Evolutionary conservation across 169 alveolate genomes (phyloP).

Genomic region (Nephromyces sp.): DNA sequence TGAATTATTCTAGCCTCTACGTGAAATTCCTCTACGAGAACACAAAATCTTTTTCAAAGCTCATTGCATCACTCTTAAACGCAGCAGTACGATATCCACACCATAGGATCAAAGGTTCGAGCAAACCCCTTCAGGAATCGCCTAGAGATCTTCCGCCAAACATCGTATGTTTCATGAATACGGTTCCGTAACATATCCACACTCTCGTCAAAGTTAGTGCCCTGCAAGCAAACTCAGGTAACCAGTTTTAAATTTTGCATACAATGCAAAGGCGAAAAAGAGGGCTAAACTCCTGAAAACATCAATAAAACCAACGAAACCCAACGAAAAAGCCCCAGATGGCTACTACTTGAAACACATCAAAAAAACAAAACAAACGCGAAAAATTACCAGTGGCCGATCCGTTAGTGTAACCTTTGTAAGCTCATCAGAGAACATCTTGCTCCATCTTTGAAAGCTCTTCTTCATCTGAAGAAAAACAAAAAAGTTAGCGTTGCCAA

Average conservation of each 20-base stretch:
- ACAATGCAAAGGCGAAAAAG: too few species aligned
- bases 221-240: conserved; percentile 3
- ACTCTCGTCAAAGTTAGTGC: conserved; percentile 43
- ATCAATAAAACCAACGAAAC: too few species aligned
- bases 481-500: too few species aligned
- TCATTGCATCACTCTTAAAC: too few species aligned
- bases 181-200: conserved; percentile 51
- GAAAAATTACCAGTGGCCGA: conserved; percentile 46
- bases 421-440: conserved; percentile 62
- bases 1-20: too few species aligned
- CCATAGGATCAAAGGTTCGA: conserved; percentile 53
- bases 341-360: too few species aligned
- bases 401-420: conserved; percentile 76
- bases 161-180: conserved; percentile 43
- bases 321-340: too few species aligned
- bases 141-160: conserved; percentile 47
- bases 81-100: too few species aligned
- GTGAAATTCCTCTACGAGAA: too few species aligned
- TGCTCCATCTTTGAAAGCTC: conserved; percentile 72
- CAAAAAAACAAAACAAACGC: too few species aligned
- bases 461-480: conserved; percentile 61
- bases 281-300: too few species aligned
- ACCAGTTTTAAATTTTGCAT: not conserved
- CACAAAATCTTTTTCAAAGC: too few species aligned
- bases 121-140: conserved; percentile 50